These are phyloP conservation scores for Kuraishia piskuri DNA, from an alignment of 805 yeast species.

Conservation along the genomic window DNA sequence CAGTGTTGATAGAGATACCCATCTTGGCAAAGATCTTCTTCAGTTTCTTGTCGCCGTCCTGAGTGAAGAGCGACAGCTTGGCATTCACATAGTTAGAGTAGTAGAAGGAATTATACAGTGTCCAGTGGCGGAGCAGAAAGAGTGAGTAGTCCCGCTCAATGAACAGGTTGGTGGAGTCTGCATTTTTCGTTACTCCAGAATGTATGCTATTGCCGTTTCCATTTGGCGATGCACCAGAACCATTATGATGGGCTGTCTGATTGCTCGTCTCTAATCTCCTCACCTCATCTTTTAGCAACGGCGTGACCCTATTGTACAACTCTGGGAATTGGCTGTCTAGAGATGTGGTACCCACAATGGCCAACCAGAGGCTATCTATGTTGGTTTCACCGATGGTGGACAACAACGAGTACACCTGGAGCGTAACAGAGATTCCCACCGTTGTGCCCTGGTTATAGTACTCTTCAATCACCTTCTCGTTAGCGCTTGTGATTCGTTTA, in stretches of 20 bases:
- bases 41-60: slow-evolving; percentile 77
- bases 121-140: slow-evolving; percentile 86
- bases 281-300: slow-evolving; percentile 77
- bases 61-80: slow-evolving; percentile 81
- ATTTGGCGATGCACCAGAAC: not conserved
- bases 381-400: slow-evolving; percentile 79
- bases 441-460: slow-evolving; percentile 85
- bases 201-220: slow-evolving; percentile 5
- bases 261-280: slow-evolving; percentile 46
- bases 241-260: slow-evolving; percentile 5
- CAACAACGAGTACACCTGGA: slow-evolving; percentile 72
- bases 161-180: slow-evolving; percentile 32
- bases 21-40: slow-evolving; percentile 92
- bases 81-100: slow-evolving; percentile 91
- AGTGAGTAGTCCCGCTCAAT: slow-evolving; percentile 81
- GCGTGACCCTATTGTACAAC: slow-evolving; percentile 64
- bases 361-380: slow-evolving; percentile 66
- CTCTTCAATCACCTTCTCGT: slow-evolving; percentile 52
- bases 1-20: slow-evolving; percentile 88
- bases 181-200: slow-evolving; percentile 11
- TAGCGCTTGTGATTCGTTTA: slow-evolving; percentile 28
- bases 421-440: slow-evolving; percentile 62
- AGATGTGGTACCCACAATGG: slow-evolving; percentile 84
- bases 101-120: slow-evolving; percentile 80
- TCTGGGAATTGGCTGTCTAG: slow-evolving; percentile 65